Evolutionary conservation across 73 alveolate species (phyloP).

Genomic region (Effrenium voratum): DNA sequence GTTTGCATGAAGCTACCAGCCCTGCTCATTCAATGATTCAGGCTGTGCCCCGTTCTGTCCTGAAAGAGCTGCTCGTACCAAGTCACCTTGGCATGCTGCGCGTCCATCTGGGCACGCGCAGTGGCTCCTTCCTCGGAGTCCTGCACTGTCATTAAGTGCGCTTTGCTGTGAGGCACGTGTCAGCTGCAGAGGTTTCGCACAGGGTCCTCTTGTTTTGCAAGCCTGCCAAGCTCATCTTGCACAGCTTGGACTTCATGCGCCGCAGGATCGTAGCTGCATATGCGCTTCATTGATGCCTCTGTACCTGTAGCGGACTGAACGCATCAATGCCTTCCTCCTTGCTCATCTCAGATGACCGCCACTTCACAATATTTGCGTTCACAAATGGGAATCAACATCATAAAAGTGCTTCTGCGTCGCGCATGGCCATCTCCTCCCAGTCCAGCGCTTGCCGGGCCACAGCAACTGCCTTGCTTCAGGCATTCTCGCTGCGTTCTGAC

Average conservation of each 20-base stretch:
- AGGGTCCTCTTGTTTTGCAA: neutral
- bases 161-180: neutral
- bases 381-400: neutral
- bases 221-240: conserved; percentile 2
- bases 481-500: too few relatives aligned
- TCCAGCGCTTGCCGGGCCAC: too few relatives aligned
- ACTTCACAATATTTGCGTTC: neutral
- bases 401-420: neutral
- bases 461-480: too few relatives aligned
- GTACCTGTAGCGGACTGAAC: neutral
- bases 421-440: conserved; percentile 3
- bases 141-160: too few relatives aligned
- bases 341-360: neutral
- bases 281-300: neutral
- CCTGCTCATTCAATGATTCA: neutral
- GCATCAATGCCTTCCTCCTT: too few relatives aligned
- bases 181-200: neutral
- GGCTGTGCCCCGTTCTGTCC: neutral
- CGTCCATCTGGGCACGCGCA: conserved; percentile 37
- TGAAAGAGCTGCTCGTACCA: conserved; percentile 82
- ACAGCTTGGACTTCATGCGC: neutral
- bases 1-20: neutral
- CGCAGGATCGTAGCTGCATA: conserved; percentile 26
- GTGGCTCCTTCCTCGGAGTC: neutral
- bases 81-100: conserved; percentile 61